Base-by-base conservation (phyloP, 331 rosid species). In the Arachis monticola region DNA sequence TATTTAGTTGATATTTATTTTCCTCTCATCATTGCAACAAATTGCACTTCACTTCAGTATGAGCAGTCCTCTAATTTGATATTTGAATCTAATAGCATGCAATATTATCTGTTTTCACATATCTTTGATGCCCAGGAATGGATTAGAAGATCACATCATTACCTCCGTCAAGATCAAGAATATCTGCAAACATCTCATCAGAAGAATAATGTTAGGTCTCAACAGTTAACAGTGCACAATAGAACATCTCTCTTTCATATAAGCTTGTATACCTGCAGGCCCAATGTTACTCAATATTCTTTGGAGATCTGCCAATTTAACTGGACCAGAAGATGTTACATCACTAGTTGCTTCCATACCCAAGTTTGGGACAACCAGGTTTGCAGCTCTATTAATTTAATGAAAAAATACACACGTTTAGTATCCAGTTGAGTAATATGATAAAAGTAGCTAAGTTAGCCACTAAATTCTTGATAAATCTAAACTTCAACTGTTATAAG, bases 121-220 rank as follows among this genome's bases (percentile, higher is more conserved):
- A 56, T 80, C 10, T 51, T 59, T 41, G 48, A 8, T 71, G 9
- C 73, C 72, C 13, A 69, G 48, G 68, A 75, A 35, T 50, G 65
- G 53, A 60, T 52, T 11, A 76, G 65, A 42, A 77, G 56, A 59
- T 48, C 38, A 61, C 61, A 60, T 71, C 45, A 78, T 87, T 77
- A 94, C 98, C 98, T 87, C 82, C 95, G 80, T 94, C 98, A 51
- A 92, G 90, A 80, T 91, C 93, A 73, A 72, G 75, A 84, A 77
- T 83, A 77, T 81, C 98, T 94, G 87, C 82, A 87, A 75, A 76
- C 64, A 69, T 55, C 45, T 51, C 60, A 85, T 55, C 68, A 70
- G 72, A 22, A 22, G 27, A 81, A 69, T 48, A 81, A 65, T 27
- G 77, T 89, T 65, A 93, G 85, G 78, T 47, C 59, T 10, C 40